A percentile compares a stretch with the other conserved stretches of the same genome.
Evolutionary conservation across 1,139 yeast genomes (phyloP).

Genomic region (Scheffersomyces titani): DNA sequence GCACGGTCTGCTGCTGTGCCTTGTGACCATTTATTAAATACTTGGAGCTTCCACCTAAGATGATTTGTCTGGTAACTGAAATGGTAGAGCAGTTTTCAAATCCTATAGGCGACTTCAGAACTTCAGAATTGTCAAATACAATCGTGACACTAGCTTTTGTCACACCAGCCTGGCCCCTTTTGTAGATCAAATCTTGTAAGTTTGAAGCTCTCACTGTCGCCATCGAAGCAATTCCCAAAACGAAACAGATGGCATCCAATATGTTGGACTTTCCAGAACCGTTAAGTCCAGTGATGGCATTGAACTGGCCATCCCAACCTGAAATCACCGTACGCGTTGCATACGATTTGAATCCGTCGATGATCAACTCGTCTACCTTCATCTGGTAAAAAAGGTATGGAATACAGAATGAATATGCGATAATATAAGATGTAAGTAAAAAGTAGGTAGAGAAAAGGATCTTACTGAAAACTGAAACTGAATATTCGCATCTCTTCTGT

Average conservation of each 20-base stretch:
- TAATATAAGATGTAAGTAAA: neutral
- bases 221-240: slow-evolving; percentile 95
- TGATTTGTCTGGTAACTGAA: slow-evolving; percentile 89
- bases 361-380: slow-evolving; percentile 93
- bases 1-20: slow-evolving; percentile 92
- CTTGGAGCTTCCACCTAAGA: slow-evolving; percentile 89
- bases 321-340: slow-evolving; percentile 96
- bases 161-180: slow-evolving; percentile 97
- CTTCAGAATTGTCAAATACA: slow-evolving; percentile 85
- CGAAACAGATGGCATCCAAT: slow-evolving; percentile 95
- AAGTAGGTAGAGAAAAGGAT: neutral
- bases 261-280: slow-evolving; percentile 98
- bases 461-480: neutral
- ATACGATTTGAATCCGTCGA: slow-evolving; percentile 97
- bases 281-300: slow-evolving; percentile 95
- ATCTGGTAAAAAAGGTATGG: slow-evolving; percentile 30
- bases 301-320: slow-evolving; percentile 94
- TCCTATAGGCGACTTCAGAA: slow-evolving; percentile 79
- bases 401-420: neutral
- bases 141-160: slow-evolving; percentile 97
- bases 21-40: slow-evolving; percentile 94
- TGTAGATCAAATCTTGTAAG: slow-evolving; percentile 90
- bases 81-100: slow-evolving; percentile 79
- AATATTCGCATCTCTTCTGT: neutral
- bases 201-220: slow-evolving; percentile 91